Evolutionary conservation across 108 stramenopile species (phyloP).

Genomic region (Phaeodactylum tricornutum): DNA sequence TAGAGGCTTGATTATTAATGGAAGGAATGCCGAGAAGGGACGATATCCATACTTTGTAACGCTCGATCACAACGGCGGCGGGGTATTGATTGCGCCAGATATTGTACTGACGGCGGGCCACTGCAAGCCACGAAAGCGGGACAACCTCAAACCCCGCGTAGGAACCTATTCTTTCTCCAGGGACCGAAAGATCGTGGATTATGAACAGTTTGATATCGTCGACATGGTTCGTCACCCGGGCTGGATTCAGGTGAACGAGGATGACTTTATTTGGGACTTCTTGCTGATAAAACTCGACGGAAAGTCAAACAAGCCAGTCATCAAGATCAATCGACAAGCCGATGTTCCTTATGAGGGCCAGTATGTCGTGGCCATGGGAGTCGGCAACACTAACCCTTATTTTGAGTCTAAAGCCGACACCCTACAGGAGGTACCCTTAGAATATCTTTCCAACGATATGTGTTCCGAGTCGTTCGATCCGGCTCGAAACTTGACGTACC

Average conservation of each 20-base stretch:
- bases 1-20: slow-evolving; percentile 27
- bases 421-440: neutral
- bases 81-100: slow-evolving; percentile 37
- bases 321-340: slow-evolving; percentile 8
- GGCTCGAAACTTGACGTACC: neutral
- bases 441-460: neutral
- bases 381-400: slow-evolving; percentile 11
- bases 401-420: neutral
- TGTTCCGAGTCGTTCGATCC: neutral
- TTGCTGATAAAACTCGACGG: slow-evolving; percentile 16
- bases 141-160: neutral
- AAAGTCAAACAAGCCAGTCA: neutral
- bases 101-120: slow-evolving; percentile 47
- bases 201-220: slow-evolving; percentile 8
- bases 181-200: slow-evolving; percentile 1
- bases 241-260: slow-evolving; percentile 8
- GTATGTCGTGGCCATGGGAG: slow-evolving; percentile 8
- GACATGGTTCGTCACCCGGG: slow-evolving; percentile 6
- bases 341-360: slow-evolving; percentile 1
- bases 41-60: slow-evolving; percentile 33
- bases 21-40: slow-evolving; percentile 12
- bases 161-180: neutral
- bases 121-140: slow-evolving; percentile 6
- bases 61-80: slow-evolving; percentile 21
- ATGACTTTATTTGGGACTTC: slow-evolving; percentile 9